Evolutionary conservation across 2,329 filamentous ascomycete genomes (phyloP).

Genomic region (Penicillium glabrum): DNA sequence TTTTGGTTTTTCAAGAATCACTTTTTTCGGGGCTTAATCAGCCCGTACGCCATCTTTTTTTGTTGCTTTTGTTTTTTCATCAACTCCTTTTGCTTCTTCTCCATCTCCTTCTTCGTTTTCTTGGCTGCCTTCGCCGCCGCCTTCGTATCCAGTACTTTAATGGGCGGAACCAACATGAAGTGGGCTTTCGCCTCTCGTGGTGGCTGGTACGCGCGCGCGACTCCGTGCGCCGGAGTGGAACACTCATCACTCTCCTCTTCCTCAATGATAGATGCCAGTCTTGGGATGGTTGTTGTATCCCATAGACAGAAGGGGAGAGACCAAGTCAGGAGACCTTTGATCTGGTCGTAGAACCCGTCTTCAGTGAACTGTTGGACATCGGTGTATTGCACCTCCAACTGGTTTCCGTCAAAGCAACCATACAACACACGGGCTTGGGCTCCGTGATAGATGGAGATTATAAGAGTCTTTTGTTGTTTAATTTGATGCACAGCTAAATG

Average conservation of each 20-base stretch:
- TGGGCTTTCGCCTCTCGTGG: not conserved
- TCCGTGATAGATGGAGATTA: constrained; percentile 5
- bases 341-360: not conserved
- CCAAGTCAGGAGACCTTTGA: constrained; percentile 5
- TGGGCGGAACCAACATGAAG: not conserved
- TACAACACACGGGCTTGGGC: constrained; percentile 9
- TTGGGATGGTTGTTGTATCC: constrained; percentile 2
- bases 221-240: not conserved
- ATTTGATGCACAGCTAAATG: not conserved
- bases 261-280: not conserved
- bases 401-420: constrained; percentile 1
- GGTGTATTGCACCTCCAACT: constrained; percentile 8
- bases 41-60: not conserved
- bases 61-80: not conserved
- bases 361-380: not conserved
- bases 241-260: not conserved
- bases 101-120: not conserved
- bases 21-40: not conserved
- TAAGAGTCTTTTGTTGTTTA: constrained; percentile 4
- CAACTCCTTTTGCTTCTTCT: not conserved
- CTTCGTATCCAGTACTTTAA: not conserved
- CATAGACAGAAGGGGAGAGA: not conserved
- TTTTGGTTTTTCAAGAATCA: too few species aligned
- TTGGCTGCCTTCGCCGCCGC: not conserved
- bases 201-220: not conserved